Base-by-base conservation (phyloP, 805 yeast species). In the Pichia californica region DNA sequence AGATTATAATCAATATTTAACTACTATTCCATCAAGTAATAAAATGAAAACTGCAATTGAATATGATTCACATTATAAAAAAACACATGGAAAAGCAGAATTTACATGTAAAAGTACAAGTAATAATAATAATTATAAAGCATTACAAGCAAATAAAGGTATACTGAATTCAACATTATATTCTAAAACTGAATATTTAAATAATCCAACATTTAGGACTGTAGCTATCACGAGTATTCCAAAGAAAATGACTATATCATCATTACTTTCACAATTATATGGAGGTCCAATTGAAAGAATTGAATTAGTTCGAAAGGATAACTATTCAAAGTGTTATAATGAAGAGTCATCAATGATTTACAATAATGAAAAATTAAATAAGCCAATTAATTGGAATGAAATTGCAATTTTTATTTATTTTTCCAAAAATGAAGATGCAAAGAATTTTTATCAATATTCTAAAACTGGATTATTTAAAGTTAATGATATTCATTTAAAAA, bases 201-300 rank as follows among this genome's bases (percentile, higher is more conserved):
- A n/a, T n/a, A n/a, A n/a, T n/a, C n/a, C n/a, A 25, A 45, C 43
- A 25, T 50, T 52, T 3, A 51, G 56, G 23, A 54, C 50, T 21
- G 51, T 56, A 23, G 49, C 49, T 18, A 44, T 59, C 9, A 47
- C 57, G 6, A 50, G 49, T 35, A 53, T 62, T 10, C 57, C 53
- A 8, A 45, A 53, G 0, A 53, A 57, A 25, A 68, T 75, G 8
- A 78, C 82, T 8, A 49, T 79, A 8, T 66, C 66, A 19, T 66
- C 76, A 31, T 61, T 83, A 9, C 50, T 84, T 16, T 55, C 76
- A 1, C 83, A 77, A 41, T 64, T 82, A 0, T 66, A 70, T 50
- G 89, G 93, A 2, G 94, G 94, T 0, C 84, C 87, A 0, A 59
- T 84, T 39, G 86, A 81, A 48, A 70, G 68, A 40, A 52, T 81